These are phyloP conservation scores for Achaetomium macrosporum DNA, from an alignment of 2,329 filamentous ascomycete genomes.

Conservation along the genomic window DNA sequence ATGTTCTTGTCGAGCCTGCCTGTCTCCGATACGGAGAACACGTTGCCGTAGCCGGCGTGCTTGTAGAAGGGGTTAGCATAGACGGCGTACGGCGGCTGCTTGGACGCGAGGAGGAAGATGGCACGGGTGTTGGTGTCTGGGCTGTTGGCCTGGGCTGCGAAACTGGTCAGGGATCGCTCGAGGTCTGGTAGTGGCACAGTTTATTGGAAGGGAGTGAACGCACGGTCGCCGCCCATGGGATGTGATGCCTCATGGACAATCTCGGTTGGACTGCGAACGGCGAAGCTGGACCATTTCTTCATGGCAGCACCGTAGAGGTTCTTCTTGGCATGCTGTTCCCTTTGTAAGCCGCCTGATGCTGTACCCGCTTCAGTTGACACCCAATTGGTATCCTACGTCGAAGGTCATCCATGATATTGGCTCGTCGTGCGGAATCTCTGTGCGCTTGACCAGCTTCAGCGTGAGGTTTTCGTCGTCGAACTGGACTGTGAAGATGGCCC, in stretches of 20 bases:
- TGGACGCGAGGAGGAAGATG: constrained; percentile 79
- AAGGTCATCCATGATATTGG: constrained; percentile 94
- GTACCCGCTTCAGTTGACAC: not conserved
- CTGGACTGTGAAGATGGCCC: constrained; percentile 81
- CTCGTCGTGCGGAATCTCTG: constrained; percentile 73
- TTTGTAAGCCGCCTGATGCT: constrained; percentile 17
- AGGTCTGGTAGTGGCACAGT: not conserved
- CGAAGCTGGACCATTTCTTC: constrained; percentile 88
- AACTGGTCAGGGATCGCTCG: not conserved
- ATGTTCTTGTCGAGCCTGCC: constrained; percentile 59
- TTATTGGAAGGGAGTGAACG: constrained; percentile 27
- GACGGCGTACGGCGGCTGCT: constrained; percentile 70
- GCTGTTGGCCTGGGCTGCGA: constrained; percentile 59
- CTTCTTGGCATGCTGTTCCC: constrained; percentile 64
- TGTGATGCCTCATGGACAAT: constrained; percentile 72
- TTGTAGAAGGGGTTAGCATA: constrained; percentile 92
- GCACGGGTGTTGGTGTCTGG: constrained; percentile 74
- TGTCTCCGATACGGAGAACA: constrained; percentile 56
- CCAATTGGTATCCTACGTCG: constrained; percentile 52
- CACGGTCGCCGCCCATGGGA: constrained; percentile 70
- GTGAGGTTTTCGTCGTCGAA: constrained; percentile 79
- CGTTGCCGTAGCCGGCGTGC: constrained; percentile 73
- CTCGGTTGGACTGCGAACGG: constrained; percentile 66
- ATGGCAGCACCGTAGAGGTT: constrained; percentile 85
- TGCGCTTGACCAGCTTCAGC: constrained; percentile 70